Evolutionary conservation across 331 rosid species (phyloP), one percentile per base, ranked within the genome.

Genomic region (Acacia concinna): DNA sequence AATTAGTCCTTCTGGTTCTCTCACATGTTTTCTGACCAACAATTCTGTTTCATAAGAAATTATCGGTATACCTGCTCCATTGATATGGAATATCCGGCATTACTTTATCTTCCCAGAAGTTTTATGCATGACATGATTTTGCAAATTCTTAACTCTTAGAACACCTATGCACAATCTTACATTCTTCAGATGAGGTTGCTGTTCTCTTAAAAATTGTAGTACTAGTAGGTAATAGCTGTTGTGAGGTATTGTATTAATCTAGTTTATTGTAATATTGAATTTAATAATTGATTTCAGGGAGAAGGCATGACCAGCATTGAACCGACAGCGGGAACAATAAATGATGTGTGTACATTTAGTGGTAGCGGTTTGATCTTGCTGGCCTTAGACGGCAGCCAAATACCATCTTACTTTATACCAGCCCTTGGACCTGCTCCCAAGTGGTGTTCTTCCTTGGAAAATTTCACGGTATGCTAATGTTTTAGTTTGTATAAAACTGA

Each of bases 361-460:
- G 97, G 90, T 52, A 93, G 97, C 85, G 99, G 99, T 76, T 85
- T 95, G 87, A 90, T 93, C 81, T 75, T 95, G 52, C 86, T 95
- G 87, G 99, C 97, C 82, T 86, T 95, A 72, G 97, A 93, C 85
- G 60, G 90, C 82, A 81, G 94, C 83, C 96, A 91, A 86, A 93
- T 95, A 80, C 99, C 97, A n/a, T 88, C 98, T 10, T 95, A 91
- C 86, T 93, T 95, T 83, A 75, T 95, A 59, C 99, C 99, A 41
- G 91, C 93, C n/a, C 90, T 95, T 4, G 99, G 99, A 83, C 97
- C 99, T 81, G 99, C 98, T 80, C 99, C 97, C 12, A 95, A 91
- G 86, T 95, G 99, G 99, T 91, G 99, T 76, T 84, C 97, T 81
- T 84, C 87, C 72, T 87, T 95, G 41, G 97, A 95, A 84, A 90